Base-by-base conservation (phyloP, 306 rosid genomes). In the Canavalia ensiformis region DNA sequence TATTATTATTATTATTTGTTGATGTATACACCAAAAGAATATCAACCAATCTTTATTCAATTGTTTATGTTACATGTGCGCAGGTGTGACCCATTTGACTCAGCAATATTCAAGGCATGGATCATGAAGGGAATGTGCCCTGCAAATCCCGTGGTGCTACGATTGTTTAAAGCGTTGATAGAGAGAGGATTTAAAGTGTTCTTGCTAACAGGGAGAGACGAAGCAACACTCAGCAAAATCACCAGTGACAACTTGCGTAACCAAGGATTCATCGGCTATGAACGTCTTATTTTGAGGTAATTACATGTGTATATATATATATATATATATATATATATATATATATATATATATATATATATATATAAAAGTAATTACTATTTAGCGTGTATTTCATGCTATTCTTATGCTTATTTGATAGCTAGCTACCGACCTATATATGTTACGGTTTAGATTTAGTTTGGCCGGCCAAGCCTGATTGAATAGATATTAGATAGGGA, bases 41-140 rank as follows among this genome's bases (percentile, higher is more conserved):
- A 18, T 18, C 25, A 18, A 18, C 25, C 25, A 18, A 18, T 18
- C 25, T 18, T 18, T 18, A 18, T 18, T 18, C 25, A 18, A 18
- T 18, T 18, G 25, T 18, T 18, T 18, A 18, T 18, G 25, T 18
- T 18, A 18, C 25, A 18, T 8, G 34, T 62, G 12, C 44, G 62
- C 33, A 94, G 98, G 84, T 91, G 97, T 4, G 94, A 91, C n/a
- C 94, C 94, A 10, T 95, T 83, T 81, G 95, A 95, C 77, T 87
- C 95, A 8, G 0, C 82, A 0, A 89, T 50, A 37, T 95, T 95
- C 72, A 93, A 75, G 86, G 88, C 87, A 33, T 95, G 99, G 97
- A 91, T 94, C 1, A 72, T 4, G 84, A 72, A 76, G 35, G 97
- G 90, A 84, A 70, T 0, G 76, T 95, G 97, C 11, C 80, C 90